Base-by-base conservation (phyloP, 2,329 filamentous ascomycete genomes). In the Hortaea sp. region DNA sequence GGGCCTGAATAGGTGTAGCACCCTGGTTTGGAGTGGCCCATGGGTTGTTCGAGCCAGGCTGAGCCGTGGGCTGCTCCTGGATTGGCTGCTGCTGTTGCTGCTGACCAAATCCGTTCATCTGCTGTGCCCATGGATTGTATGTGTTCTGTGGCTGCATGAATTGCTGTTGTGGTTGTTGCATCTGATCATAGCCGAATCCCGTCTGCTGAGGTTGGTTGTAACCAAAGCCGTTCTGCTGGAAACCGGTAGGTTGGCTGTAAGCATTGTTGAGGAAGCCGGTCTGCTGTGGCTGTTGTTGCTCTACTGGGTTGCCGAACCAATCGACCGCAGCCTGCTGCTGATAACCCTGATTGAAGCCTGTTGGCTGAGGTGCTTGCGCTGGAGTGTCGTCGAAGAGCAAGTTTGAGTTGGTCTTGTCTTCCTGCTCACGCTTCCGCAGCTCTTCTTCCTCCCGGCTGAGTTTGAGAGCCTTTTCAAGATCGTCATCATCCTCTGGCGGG, bases 251-350 rank as follows among this genome's bases (percentile, higher is more conserved):
- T 64, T 95, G 88, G 39, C 79, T 76, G 60, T 84, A 84, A 50
- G 80, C 77, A 56, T 79, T 81, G 66, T 82, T 82, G 53, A 83
- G 66, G 58, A 75, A 84, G 5, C 80, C 81, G 10, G 81, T 84
- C 45, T 73, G 76, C 53, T 72, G 69, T 42, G 70, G 57, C 42
- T 61, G 64, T 49, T 76, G 76, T 63, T 86, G 82, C 48, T 90
- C 86, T 59, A 97, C 84, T 9, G 89, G 88, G 66, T 98, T 98
- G 49, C 90, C 92, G 58, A 94, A 92, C 80, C 94, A 97, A 68
- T 98, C 92, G 12, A 98, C 92, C 9, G 88, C 87, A 47, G 85
- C 85, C 63, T 95, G 90, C 69, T 98, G 92, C 70, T 97, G 89
- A 62, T 98, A 98, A 41, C 90, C 90, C 69, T 95, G 89, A 67